phyloP scores from a whole-genome alignment of 495 filamentous ascomycete genomes.

The Penicillium simplicissimum region DNA sequence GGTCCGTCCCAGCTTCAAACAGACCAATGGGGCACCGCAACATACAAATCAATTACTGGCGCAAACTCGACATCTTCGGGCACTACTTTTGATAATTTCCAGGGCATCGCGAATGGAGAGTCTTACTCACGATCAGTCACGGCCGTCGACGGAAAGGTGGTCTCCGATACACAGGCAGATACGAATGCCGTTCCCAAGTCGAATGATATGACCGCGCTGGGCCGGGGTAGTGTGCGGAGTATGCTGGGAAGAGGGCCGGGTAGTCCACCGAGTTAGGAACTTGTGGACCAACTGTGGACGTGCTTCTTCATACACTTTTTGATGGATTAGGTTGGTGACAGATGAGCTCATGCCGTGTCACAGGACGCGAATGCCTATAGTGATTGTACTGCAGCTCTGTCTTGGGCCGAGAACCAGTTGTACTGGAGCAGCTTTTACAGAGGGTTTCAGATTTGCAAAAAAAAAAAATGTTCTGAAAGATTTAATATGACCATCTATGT shows the following conservation, averaged over 20 bases:
- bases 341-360: background rate
- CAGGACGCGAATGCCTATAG: no score
- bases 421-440: no score
- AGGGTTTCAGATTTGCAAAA: no score
- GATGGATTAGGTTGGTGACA: background rate
- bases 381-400: no score
- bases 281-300: background rate
- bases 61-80: conserved; percentile 32
- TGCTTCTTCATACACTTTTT: background rate
- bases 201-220: conserved; percentile 1
- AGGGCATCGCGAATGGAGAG: conserved; percentile 28
- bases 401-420: no score
- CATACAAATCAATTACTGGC: conserved; percentile 24
- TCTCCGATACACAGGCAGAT: conserved; percentile 25
- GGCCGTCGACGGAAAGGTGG: conserved; percentile 53
- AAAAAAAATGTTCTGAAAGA: no score
- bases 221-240: conserved; percentile 21
- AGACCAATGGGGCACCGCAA: conserved; percentile 33
- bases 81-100: conserved; percentile 30
- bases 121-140: conserved; percentile 52
- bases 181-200: background rate
- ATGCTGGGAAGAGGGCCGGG: conserved; percentile 28
- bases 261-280: background rate
- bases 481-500: no score
- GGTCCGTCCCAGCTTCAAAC: conserved; percentile 31